These are phyloP conservation scores for Hippophae tibetana DNA, from an alignment of 306 rosid species.

Conservation along the genomic window DNA sequence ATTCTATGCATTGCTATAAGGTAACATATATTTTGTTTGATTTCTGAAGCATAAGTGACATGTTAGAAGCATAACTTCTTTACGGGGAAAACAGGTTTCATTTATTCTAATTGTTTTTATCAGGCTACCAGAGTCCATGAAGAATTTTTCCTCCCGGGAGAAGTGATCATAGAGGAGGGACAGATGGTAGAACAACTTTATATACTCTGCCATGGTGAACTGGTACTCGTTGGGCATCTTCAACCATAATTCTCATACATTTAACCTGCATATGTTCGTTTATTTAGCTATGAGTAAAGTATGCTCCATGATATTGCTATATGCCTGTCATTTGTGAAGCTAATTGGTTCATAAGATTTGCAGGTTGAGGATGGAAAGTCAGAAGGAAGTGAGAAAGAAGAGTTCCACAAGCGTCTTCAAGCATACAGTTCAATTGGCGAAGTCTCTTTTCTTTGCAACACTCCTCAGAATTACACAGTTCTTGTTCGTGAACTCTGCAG, in stretches of 20 bases:
- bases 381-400: slow-evolving; percentile 32
- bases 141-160: slow-evolving; percentile 59
- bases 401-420: slow-evolving; percentile 18
- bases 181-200: slow-evolving; percentile 44
- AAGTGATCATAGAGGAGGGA: slow-evolving; percentile 50
- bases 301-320: background rate
- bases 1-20: background rate
- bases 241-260: background rate
- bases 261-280: background rate
- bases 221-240: slow-evolving; percentile 30
- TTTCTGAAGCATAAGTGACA: background rate
- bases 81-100: slow-evolving; percentile 4
- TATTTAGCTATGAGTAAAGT: background rate
- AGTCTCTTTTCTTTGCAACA: slow-evolving; percentile 54
- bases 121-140: slow-evolving; percentile 48
- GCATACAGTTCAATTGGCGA: slow-evolving; percentile 40
- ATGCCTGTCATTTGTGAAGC: background rate
- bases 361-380: slow-evolving; percentile 31
- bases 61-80: slow-evolving; percentile 10
- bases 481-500: slow-evolving; percentile 37
- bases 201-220: slow-evolving; percentile 45
- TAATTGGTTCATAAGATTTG: slow-evolving; percentile 9
- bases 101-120: slow-evolving; percentile 11
- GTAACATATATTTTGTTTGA: background rate
- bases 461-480: slow-evolving; percentile 38